Percentiles rank a stretch among this genome's conserved stretches.
Evolutionary conservation across 495 filamentous ascomycete species (phyloP).

Genomic region (Astrocystis sublimbata): DNA sequence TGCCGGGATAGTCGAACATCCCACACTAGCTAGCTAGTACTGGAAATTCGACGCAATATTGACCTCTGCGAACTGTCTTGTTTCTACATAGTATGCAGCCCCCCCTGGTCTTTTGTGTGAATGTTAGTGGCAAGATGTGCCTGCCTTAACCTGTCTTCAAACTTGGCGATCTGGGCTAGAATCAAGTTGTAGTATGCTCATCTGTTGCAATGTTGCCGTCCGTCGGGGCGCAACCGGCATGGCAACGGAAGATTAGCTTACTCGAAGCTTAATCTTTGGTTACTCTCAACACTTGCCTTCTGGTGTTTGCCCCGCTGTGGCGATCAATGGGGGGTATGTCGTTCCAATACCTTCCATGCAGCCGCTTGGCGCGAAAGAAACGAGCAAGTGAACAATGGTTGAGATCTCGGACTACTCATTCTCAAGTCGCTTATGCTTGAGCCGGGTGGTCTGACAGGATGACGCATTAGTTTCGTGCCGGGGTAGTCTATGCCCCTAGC

Average conservation of each 20-base stretch:
- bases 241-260: background rate
- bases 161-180: background rate
- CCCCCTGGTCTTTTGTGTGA: too few relatives aligned
- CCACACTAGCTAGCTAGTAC: too few relatives aligned
- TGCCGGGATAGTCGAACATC: constrained; percentile 41
- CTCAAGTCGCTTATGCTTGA: constrained; percentile 9
- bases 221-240: background rate
- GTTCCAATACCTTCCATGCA: constrained; percentile 10
- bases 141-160: background rate
- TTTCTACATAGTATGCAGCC: too few relatives aligned
- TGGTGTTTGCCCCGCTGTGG: constrained; percentile 11
- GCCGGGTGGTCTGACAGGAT: constrained; percentile 9
- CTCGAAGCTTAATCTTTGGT: background rate
- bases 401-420: constrained; percentile 9
- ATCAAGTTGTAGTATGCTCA: background rate
- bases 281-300: background rate
- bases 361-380: constrained; percentile 9
- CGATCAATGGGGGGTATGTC: constrained; percentile 8
- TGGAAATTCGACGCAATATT: constrained; percentile 29
- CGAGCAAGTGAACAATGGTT: too few relatives aligned
- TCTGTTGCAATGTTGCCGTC: background rate
- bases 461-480: constrained; percentile 16
- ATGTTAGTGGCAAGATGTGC: background rate
- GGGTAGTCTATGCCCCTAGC: constrained; percentile 18
- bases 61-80: background rate